A percentile compares a stretch with the other conserved stretches of the same genome.
Evolutionary conservation across 345 rosid genomes (phyloP).

Genomic region (Chamaenerion angustifolium): DNA sequence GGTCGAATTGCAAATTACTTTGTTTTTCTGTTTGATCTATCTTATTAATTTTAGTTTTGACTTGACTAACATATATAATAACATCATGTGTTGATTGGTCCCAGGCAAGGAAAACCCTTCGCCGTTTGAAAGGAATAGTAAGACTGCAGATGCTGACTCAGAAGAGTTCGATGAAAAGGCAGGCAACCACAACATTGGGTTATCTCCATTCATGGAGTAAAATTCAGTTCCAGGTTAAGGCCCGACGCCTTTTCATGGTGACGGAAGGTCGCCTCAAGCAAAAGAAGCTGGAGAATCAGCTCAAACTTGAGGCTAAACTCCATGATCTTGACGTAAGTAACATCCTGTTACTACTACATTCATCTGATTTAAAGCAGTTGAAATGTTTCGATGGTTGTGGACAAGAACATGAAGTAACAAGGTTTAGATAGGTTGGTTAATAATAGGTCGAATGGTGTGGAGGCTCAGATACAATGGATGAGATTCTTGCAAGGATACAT

Average conservation of each 20-base stretch:
- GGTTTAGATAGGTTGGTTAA: too few relatives aligned
- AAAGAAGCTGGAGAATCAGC: constrained; percentile 82
- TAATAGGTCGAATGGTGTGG: constrained; percentile 86
- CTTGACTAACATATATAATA: not conserved
- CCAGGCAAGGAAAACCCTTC: constrained; percentile 67
- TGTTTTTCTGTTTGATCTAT: too few relatives aligned
- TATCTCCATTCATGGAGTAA: constrained; percentile 85
- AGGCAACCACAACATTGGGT: constrained; percentile 41
- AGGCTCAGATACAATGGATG: constrained; percentile 68
- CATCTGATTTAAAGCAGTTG: too few relatives aligned
- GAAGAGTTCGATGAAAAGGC: constrained; percentile 40
- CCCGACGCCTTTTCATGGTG: constrained; percentile 70
- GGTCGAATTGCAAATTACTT: too few relatives aligned
- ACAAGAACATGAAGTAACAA: too few relatives aligned
- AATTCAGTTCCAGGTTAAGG: constrained; percentile 50
- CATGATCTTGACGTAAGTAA: constrained; percentile 62
- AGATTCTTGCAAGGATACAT: constrained; percentile 52
- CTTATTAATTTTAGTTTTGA: not conserved
- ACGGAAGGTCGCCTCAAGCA: constrained; percentile 55
- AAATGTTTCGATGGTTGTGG: too few relatives aligned
- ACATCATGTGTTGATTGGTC: not conserved
- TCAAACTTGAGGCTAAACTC: constrained; percentile 86
- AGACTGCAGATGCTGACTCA: constrained; percentile 38
- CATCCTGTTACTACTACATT: not conserved
- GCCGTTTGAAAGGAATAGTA: constrained; percentile 48